Base-by-base conservation (phyloP, 768 basidiomycete genomes). In the Cystobasidium ongulense region DNA sequence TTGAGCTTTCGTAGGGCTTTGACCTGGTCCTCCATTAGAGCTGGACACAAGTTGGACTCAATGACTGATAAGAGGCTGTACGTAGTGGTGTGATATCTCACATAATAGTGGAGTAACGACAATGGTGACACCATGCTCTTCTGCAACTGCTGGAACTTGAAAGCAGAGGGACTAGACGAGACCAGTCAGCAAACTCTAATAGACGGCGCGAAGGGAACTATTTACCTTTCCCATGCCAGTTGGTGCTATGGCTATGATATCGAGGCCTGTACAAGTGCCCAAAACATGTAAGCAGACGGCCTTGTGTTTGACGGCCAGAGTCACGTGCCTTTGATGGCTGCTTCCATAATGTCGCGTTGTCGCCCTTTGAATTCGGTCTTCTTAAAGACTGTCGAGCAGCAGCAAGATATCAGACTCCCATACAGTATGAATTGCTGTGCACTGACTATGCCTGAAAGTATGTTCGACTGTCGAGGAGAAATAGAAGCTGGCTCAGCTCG, bases 181-280 rank as follows among this genome's bases (percentile, higher is more conserved):
- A 27, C 17, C 10, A 23, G 54, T 53, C 66, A 59, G 23, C 15
- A 1, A 1, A 25, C 29, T 4, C 1, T 39, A 17, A 4, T 38
- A 18, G n/a, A 27, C 41, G 29, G 11, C 29, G 36, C 57, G 2
- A 25, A 0, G 41, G 79, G 78, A 43, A 35, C 88, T 18, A n/a
- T 43, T 68, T 10, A 68, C 90, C 85, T 92, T 92, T 38, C 91
- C 91, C 89, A 92, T 90, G 2, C 91, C 90, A 11, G 91, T 92
- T 0, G 91, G 90, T 21, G 90, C 91, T 1, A 8, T 25, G 31
- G 65, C 13, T 18, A 52, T 8, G 31, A 50, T 54, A 18, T 5
- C 74, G 82, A 23, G 72, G 87, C 90, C 89, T 76, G 81, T 80
- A 23, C 7, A 11, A 31, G 3, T 2, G 10, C 10, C n/a, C n/a